These are phyloP conservation scores for Golubevia sp. DNA, from an alignment of 1,284 basidiomycete genomes.

Conservation along the genomic window DNA sequence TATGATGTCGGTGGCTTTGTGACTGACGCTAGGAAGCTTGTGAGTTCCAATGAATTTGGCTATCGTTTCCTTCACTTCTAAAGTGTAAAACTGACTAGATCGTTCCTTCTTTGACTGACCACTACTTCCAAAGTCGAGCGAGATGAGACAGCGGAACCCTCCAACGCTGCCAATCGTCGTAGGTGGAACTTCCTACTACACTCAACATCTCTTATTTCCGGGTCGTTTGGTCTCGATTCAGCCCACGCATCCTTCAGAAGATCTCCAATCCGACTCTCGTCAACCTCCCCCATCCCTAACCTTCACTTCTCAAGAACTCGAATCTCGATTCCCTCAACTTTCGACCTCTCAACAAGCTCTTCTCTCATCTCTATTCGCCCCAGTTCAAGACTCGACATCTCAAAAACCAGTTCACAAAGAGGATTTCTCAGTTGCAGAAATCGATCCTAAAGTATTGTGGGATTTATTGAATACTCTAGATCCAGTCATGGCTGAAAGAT, in stretches of 20 bases:
- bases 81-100: no score
- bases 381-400: slow-evolving; percentile 19
- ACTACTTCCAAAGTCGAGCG: slow-evolving; percentile 68
- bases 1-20: slow-evolving; percentile 68
- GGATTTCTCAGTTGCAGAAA: slow-evolving; percentile 35
- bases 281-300: slow-evolving; percentile 5
- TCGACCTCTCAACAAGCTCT: slow-evolving; percentile 63
- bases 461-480: slow-evolving; percentile 75
- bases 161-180: slow-evolving; percentile 82
- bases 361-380: slow-evolving; percentile 63
- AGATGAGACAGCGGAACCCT: slow-evolving; percentile 66
- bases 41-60: background rate
- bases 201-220: slow-evolving; percentile 77
- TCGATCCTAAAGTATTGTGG: slow-evolving; percentile 69
- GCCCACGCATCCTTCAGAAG: background rate
- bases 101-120: background rate
- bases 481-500: slow-evolving; percentile 75
- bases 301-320: slow-evolving; percentile 12
- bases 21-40: slow-evolving; percentile 47
- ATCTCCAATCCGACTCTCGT: slow-evolving; percentile 4
- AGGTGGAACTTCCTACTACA: slow-evolving; percentile 95
- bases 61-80: background rate
- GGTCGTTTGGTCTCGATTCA: slow-evolving; percentile 52
- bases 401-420: slow-evolving; percentile 65
- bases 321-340: slow-evolving; percentile 2